These are phyloP conservation scores for Kwoniella europaea DNA, from an alignment of 768 basidiomycete genomes.

Conservation along the genomic window DNA sequence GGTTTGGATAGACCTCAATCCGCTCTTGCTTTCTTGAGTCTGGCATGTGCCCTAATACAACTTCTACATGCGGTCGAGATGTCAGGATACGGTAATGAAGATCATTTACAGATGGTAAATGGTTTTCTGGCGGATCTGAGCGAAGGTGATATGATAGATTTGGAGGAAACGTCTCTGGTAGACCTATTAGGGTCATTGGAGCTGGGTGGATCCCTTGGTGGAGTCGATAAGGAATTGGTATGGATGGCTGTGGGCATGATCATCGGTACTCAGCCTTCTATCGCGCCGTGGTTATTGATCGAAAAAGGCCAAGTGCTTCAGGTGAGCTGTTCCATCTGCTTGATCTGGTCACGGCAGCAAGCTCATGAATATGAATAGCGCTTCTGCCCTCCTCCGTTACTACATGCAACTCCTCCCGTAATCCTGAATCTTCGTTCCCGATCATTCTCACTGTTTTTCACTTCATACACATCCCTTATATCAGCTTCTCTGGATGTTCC, in stretches of 20 bases:
- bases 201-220: slow-evolving; percentile 17
- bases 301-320: slow-evolving; percentile 19
- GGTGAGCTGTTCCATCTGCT: slow-evolving; percentile 21
- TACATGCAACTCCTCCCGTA: slow-evolving; percentile 45
- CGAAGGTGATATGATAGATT: slow-evolving; percentile 33
- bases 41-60: slow-evolving; percentile 28
- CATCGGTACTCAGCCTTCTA: slow-evolving; percentile 7
- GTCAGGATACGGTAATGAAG: slow-evolving; percentile 28
- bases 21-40: slow-evolving; percentile 28
- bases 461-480: slow-evolving; percentile 15
- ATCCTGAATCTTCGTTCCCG: slow-evolving; percentile 35
- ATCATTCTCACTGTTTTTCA: slow-evolving; percentile 13
- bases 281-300: slow-evolving; percentile 38
- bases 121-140: slow-evolving; percentile 33
- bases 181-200: slow-evolving; percentile 18
- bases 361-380: slow-evolving; percentile 18
- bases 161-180: slow-evolving; percentile 22
- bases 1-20: slow-evolving; percentile 28
- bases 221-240: slow-evolving; percentile 43
- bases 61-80: slow-evolving; percentile 35
- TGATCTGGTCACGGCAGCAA: background rate
- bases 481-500: slow-evolving; percentile 7
- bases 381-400: slow-evolving; percentile 39
- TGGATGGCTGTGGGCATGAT: slow-evolving; percentile 38
- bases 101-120: slow-evolving; percentile 33